Evolutionary conservation across 352 stramenopile genomes (phyloP), one percentile per base, ranked within the genome.

Genomic region (Pythium dissotocum): DNA sequence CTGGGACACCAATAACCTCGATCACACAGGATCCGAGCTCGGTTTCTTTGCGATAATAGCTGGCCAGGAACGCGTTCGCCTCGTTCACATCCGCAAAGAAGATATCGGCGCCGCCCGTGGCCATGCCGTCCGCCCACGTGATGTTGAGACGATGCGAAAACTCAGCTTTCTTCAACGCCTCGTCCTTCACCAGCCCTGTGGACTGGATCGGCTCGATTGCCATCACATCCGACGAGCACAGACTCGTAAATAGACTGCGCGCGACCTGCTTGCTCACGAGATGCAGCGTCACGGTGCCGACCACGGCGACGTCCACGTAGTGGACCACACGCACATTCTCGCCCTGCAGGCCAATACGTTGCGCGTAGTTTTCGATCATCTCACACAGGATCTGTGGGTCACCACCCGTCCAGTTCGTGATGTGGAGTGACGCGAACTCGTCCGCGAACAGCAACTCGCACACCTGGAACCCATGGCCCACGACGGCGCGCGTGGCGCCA

Each of bases 91-190:
- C 46, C 1, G 26, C 32, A 16, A 73, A 73, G 7, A 54, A 70
- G 7, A 73, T 13, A 38, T 66, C 59, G 0, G 32, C 67, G 38
- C 54, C 60, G 26, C 61, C 56, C 32, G 46, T 73, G 5, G 67
- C 51, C 3, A 46, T 12, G 6, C 54, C 61, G n/a, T 69, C 52
- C 0, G 67, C 61, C 67, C 67, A 73, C 36, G 67, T 69, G 0
- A 73, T 49, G 36, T 58, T 69, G n/a, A 73, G 64, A 2, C 61
- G 55, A 18, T 57, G 18, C 10, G 42, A 26, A 40, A 38, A 64
- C 58, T 64, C n/a, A 10, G 42, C 33, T 32, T 32, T 7, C 4
- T 12, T 33, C 3, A 56, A 16, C 52, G 42, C 48, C 10, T 55
- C 49, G 24, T 38, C 49, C 7, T 55, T 54, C 2, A 60, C 21